phyloP scores from a whole-genome alignment of 768 basidiomycete species.

The Leccinum subgranulosum region DNA sequence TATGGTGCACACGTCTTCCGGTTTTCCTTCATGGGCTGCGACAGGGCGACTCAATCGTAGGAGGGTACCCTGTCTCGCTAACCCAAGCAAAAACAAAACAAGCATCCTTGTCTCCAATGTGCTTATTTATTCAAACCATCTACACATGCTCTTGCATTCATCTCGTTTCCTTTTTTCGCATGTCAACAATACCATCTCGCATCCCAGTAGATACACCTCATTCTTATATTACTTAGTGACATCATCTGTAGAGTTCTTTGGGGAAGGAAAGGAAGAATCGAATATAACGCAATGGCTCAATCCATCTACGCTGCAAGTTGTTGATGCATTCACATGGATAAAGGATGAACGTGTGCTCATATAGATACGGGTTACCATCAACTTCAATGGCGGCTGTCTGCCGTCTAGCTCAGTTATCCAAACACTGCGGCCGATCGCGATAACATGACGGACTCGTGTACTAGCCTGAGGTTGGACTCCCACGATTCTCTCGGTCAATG shows the following conservation, averaged over 20 bases:
- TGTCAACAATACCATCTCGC: conserved; percentile 4
- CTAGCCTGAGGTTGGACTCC: neutral
- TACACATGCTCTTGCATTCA: conserved; percentile 1
- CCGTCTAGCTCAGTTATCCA: neutral
- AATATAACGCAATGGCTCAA: conserved; percentile 9
- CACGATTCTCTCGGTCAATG: neutral
- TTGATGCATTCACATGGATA: neutral
- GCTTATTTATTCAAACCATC: neutral
- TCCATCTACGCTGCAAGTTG: neutral
- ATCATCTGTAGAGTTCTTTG: conserved; percentile 21
- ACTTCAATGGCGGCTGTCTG: neutral
- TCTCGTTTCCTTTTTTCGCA: conserved; percentile 1
- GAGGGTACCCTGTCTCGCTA: neutral
- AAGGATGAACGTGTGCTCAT: neutral
- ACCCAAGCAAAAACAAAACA: neutral
- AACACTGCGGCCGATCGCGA: neutral
- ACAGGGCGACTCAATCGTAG: conserved; percentile 8
- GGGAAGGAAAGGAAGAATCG: conserved; percentile 9
- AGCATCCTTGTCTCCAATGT: neutral
- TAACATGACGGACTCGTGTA: neutral
- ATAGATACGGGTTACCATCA: neutral
- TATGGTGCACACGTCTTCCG: conserved; percentile 5
- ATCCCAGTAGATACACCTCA: conserved; percentile 18
- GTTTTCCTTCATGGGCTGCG: neutral
- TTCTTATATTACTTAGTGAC: conserved; percentile 18